Evolutionary conservation across 73 alveolate species (phyloP).

Genomic region (Uronychia setigera): DNA sequence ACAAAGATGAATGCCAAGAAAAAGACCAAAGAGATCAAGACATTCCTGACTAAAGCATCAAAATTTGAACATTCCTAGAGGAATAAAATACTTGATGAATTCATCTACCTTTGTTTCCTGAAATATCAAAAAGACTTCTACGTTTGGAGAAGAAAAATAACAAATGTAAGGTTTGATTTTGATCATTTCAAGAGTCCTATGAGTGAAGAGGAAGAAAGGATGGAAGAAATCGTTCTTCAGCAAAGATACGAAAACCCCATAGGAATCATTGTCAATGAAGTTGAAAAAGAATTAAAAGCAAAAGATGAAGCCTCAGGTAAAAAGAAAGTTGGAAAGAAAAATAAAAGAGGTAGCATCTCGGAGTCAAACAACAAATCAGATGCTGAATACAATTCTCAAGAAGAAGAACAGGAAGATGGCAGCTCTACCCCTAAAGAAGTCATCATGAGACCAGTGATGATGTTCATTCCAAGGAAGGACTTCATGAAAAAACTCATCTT

Average conservation of each 20-base stretch:
- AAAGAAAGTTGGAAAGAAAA: neutral
- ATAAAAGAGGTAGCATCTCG: neutral
- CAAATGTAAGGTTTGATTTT: neutral
- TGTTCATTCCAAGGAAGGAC: neutral
- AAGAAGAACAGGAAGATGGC: neutral
- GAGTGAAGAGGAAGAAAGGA: neutral
- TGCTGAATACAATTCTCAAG: neutral
- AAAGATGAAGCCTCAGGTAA: neutral
- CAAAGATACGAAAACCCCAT: neutral
- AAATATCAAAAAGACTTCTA: neutral
- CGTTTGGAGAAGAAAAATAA: neutral
- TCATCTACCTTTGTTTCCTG: neutral
- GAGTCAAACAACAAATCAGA: neutral
- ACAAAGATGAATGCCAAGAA: neutral
- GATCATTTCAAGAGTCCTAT: neutral
- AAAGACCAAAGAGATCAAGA: neutral
- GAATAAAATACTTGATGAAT: neutral
- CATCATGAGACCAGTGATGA: neutral
- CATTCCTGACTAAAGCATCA: neutral
- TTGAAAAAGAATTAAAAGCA: neutral
- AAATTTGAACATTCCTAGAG: neutral
- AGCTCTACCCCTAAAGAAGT: constrained; percentile 1
- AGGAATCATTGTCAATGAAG: neutral
- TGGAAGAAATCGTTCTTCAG: neutral
- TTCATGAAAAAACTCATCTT: no score